Conservation (phyloP, 345 rosid genomes). For the Acer saccharum region DNA sequence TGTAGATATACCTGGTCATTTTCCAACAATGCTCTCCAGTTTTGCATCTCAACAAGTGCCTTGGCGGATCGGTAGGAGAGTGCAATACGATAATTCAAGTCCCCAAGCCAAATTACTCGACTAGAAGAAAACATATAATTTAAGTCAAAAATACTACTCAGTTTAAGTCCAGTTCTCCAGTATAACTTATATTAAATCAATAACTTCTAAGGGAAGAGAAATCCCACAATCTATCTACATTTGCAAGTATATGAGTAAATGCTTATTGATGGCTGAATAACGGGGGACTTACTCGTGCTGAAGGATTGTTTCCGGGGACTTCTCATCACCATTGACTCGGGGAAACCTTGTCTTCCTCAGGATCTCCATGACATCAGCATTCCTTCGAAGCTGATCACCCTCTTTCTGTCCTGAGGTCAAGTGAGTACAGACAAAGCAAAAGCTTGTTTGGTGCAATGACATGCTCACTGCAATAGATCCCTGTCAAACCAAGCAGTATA, state of each 20-base stretch:
- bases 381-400: constrained; percentile 91
- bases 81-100: constrained; percentile 94
- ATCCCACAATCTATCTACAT: neutral
- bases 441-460: constrained; percentile 90
- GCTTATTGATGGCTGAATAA: constrained; percentile 14
- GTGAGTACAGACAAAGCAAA: constrained; percentile 92
- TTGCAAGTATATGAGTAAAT: neutral
- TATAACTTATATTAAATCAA: neutral
- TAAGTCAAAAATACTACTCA: neutral
- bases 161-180: neutral
- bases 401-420: constrained; percentile 97
- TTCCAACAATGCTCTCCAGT: constrained; percentile 95
- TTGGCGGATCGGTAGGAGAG: constrained; percentile 92
- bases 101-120: constrained; percentile 98
- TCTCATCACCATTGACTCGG: constrained; percentile 61
- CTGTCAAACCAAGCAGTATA: constrained; percentile 45
- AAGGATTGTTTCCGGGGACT: constrained; percentile 93
- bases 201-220: neutral
- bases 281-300: constrained; percentile 79
- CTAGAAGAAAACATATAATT: constrained; percentile 39
- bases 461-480: constrained; percentile 97
- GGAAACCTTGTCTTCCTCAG: constrained; percentile 95
- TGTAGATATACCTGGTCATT: constrained; percentile 82
- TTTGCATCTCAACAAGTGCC: constrained; percentile 98
- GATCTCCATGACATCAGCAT: constrained; percentile 96